Percentiles rank a stretch among this genome's conserved stretches.
These are phyloP conservation scores for Apiospora sp. DNA, from an alignment of 2,329 filamentous ascomycete species.

Conservation along the genomic window DNA sequence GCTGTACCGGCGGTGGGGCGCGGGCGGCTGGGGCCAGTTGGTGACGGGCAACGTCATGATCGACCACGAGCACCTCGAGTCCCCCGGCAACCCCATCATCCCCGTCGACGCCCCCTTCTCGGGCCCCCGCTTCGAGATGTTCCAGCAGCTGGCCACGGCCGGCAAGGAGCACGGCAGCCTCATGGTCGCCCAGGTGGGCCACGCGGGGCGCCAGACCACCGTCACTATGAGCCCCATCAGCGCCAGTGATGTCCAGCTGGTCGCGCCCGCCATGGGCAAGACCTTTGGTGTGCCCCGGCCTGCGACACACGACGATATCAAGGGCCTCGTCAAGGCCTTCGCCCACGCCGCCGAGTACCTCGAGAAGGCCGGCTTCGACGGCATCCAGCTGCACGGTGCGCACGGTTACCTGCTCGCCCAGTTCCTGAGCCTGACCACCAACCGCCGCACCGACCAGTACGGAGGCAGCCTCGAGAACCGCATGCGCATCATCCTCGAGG, in stretches of 20 bases:
- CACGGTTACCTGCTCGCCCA: conserved; percentile 63
- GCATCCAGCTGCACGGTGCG: conserved; percentile 59
- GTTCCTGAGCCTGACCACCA: conserved; percentile 58
- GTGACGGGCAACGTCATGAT: conserved; percentile 72
- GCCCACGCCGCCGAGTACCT: conserved; percentile 58
- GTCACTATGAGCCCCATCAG: conserved; percentile 48
- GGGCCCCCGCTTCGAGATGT: conserved; percentile 66
- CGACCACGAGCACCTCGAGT: conserved; percentile 65
- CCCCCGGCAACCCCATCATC: conserved; percentile 65
- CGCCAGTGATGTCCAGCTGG: conserved; percentile 47
- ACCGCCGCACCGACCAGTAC: conserved; percentile 59
- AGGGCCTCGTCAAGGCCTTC: conserved; percentile 59
- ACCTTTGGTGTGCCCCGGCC: conserved; percentile 58
- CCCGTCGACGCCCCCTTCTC: conserved; percentile 57
- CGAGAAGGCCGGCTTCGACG: conserved; percentile 67
- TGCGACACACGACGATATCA: conserved; percentile 62
- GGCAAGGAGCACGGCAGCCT: conserved; percentile 67
- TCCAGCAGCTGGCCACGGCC: conserved; percentile 61
- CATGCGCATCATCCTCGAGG: conserved; percentile 54
- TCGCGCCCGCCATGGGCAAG: conserved; percentile 31
- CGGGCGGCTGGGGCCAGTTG: conserved; percentile 63
- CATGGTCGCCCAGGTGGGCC: conserved; percentile 67
- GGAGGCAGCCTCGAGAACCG: conserved; percentile 57
- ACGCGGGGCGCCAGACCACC: conserved; percentile 65
- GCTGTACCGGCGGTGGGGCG: conserved; percentile 68